These are phyloP conservation scores for Theobroma grandiflorum DNA, from an alignment of 441 rosid genomes.

Conservation along the genomic window DNA sequence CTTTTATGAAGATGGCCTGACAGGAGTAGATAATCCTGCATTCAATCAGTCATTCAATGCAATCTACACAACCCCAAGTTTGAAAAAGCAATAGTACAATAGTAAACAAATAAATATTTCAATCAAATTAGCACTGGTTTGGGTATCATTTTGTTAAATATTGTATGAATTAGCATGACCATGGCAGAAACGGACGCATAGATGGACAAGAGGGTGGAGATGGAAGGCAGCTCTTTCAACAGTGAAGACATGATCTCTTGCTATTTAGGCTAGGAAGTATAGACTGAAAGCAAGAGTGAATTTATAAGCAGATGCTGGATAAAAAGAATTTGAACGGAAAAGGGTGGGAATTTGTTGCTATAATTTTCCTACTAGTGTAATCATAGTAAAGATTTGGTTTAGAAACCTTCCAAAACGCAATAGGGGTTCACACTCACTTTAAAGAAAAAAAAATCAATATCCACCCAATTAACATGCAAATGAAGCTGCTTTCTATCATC, in stretches of 20 bases:
- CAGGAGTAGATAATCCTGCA: slow-evolving; percentile 56
- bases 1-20: slow-evolving; percentile 71
- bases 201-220: background rate
- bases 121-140: background rate
- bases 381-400: too few species aligned
- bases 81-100: slow-evolving; percentile 75
- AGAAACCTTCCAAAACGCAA: too few species aligned
- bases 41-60: slow-evolving; percentile 61
- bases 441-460: too few species aligned
- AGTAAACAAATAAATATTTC: slow-evolving; percentile 39
- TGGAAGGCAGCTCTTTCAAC: background rate
- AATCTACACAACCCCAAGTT: slow-evolving; percentile 65
- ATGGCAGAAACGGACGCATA: slow-evolving; percentile 1
- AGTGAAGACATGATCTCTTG: background rate
- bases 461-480: too few species aligned
- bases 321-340: background rate
- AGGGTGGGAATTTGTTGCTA: background rate
- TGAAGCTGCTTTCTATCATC: too few species aligned
- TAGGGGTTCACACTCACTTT: too few species aligned
- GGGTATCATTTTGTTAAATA: background rate
- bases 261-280: background rate
- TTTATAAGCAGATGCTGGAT: background rate
- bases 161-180: background rate
- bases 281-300: background rate
- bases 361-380: background rate